phyloP scores from a whole-genome alignment of 805 yeast genomes.

The Hanseniaspora clermontiae region DNA sequence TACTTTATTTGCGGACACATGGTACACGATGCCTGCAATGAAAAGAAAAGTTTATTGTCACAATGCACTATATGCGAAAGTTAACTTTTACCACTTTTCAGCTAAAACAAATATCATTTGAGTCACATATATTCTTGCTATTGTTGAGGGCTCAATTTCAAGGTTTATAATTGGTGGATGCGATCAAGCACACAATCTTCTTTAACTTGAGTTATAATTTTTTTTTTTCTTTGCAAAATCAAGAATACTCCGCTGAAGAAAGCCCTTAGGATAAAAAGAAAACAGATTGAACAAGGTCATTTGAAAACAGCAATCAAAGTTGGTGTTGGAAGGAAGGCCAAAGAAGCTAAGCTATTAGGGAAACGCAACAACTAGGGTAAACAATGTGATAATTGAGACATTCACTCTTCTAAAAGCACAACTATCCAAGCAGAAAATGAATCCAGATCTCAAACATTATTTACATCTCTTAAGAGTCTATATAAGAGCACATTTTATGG shows the following conservation, averaged over 20 bases:
- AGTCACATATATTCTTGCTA: too few relatives aligned
- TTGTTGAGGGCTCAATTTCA: too few relatives aligned
- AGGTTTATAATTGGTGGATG: too few relatives aligned
- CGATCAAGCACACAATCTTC: not conserved
- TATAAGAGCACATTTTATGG: too few relatives aligned
- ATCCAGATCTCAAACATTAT: not conserved
- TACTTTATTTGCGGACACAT: slow-evolving; percentile 8
- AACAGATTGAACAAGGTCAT: not conserved
- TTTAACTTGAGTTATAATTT: slow-evolving; percentile 14
- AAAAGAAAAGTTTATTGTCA: not conserved
- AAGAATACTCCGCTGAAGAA: not conserved
- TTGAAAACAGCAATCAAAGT: slow-evolving; percentile 18
- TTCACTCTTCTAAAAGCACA: not conserved
- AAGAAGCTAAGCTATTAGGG: not conserved
- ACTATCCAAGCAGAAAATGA: not conserved
- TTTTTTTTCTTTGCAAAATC: not conserved
- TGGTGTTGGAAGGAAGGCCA: slow-evolving; percentile 24
- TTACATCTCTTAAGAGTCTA: not conserved
- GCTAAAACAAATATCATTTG: too few relatives aligned
- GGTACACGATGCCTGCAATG: not conserved
- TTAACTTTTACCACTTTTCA: not conserved
- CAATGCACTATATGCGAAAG: not conserved
- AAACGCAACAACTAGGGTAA: too few relatives aligned
- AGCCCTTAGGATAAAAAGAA: not conserved
- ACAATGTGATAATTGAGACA: not conserved